Evolutionary conservation across 208 protist species (phyloP), one percentile per base, ranked within the genome.

Genomic region (Crithidia mellificae): DNA sequence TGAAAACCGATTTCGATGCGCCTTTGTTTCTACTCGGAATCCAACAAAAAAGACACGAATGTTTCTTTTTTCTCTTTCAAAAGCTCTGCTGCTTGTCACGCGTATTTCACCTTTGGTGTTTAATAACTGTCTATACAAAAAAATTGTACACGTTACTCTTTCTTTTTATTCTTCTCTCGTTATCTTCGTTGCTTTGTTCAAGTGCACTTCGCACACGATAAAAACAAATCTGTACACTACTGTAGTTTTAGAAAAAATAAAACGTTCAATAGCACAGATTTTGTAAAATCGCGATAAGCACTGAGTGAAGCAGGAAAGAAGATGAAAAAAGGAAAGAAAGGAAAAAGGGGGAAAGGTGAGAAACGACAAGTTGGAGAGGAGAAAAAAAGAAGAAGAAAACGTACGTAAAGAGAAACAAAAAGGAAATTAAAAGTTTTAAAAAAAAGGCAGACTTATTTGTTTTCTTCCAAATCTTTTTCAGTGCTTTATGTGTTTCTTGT

Each of bases 371-470:
- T 51, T 29, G 22, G 24, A 52, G 20, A 29, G 29, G 20, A 14
- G 20, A 29, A 17, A 55, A n/a, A 38, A 25, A 57, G 52, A 34
- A 50, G 20, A 49, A 50, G 20, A 63, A 50, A 47, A 54, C 22
- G 27, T 20, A 22, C 50, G 29, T 22, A 25, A 43, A 43, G 52
- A 57, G 25, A 43, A 57, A 38, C 2, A 43, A 22, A 38, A 38
- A 38, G 14, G 38, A 55, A 55, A 38, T 14, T 27, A 15, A 17
- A 43, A 57, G 50, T 52, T 52, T 14, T 22, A 27, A 55, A 36
- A 30, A 43, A 32, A 57, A 57, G 43, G 32, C n/a, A n/a, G n/a
- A n/a, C n/a, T n/a, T n/a, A n/a, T n/a, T n/a, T n/a, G n/a, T n/a
- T n/a, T n/a, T n/a, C n/a, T n/a, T n/a, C n/a, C n/a, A n/a, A n/a